Evolutionary conservation across 1,139 yeast genomes (phyloP).

Genomic region (Saccharomyces hybrid): DNA sequence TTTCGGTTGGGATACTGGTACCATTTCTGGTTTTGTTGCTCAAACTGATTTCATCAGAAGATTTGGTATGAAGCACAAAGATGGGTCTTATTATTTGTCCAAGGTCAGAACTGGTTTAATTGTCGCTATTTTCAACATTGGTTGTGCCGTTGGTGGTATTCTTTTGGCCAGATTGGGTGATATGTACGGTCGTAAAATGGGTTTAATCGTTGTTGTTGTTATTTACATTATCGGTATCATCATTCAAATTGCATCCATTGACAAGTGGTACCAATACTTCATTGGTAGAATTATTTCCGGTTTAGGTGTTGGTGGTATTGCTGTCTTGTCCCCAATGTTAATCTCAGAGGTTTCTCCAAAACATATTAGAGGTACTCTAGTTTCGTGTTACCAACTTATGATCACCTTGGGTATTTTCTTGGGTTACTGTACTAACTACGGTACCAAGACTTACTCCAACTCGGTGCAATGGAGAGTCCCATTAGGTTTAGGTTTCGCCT

Average conservation of each 20-base stretch:
- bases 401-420: constrained; percentile 56
- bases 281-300: constrained; percentile 64
- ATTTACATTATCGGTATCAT: constrained; percentile 56
- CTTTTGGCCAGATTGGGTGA: constrained; percentile 48
- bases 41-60: constrained; percentile 52
- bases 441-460: constrained; percentile 41
- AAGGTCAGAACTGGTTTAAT: constrained; percentile 55
- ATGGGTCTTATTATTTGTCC: constrained; percentile 37
- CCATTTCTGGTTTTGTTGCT: constrained; percentile 69
- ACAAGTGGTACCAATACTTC: constrained; percentile 46
- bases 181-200: constrained; percentile 53
- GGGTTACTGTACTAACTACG: constrained; percentile 58
- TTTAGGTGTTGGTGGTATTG: constrained; percentile 56
- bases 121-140: constrained; percentile 61
- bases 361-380: constrained; percentile 61
- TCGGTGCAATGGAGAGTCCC: constrained; percentile 62
- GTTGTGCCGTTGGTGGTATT: constrained; percentile 65
- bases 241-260: constrained; percentile 52
- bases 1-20: constrained; percentile 74
- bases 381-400: constrained; percentile 58
- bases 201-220: constrained; percentile 46
- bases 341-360: constrained; percentile 63
- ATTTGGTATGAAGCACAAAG: constrained; percentile 36
- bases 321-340: constrained; percentile 57
- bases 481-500: constrained; percentile 44